Evolutionary conservation across 2,329 filamentous ascomycete genomes (phyloP).

Genomic region (Endothia cerciana): DNA sequence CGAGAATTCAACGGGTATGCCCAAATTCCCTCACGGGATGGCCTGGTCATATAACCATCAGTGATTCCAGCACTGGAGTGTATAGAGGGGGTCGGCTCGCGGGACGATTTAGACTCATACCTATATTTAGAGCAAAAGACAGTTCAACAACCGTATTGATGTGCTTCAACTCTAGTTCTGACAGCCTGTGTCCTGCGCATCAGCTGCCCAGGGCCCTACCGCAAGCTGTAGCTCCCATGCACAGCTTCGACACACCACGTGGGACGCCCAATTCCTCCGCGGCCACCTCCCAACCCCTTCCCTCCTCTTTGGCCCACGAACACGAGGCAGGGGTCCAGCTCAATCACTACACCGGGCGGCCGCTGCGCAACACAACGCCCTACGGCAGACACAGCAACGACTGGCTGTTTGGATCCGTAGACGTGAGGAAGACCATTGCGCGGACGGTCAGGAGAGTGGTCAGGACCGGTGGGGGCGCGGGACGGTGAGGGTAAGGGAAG

Average conservation of each 20-base stretch:
- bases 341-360: conserved; percentile 20
- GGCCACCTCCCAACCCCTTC: not conserved
- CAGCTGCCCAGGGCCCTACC: not conserved
- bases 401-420: conserved; percentile 28
- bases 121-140: no score
- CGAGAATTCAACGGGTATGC: not conserved
- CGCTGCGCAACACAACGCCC: conserved; percentile 23
- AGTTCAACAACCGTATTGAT: no score
- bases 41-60: not conserved
- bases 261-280: conserved; percentile 9
- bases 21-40: not conserved
- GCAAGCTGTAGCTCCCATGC: conserved; percentile 11
- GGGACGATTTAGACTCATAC: no score
- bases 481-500: not conserved
- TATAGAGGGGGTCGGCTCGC: not conserved
- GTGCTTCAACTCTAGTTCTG: not conserved
- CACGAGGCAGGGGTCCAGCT: not conserved
- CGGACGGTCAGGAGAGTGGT: conserved; percentile 20
- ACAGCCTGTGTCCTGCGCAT: not conserved
- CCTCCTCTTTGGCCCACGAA: not conserved
- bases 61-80: not conserved
- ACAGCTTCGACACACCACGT: conserved; percentile 17
- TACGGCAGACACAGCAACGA: conserved; percentile 27
- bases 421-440: conserved; percentile 25
- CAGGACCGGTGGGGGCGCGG: not conserved